Evolutionary conservation across 2,329 filamentous ascomycete species (phyloP).

Genomic region (Allantophomopsis cytisporea): DNA sequence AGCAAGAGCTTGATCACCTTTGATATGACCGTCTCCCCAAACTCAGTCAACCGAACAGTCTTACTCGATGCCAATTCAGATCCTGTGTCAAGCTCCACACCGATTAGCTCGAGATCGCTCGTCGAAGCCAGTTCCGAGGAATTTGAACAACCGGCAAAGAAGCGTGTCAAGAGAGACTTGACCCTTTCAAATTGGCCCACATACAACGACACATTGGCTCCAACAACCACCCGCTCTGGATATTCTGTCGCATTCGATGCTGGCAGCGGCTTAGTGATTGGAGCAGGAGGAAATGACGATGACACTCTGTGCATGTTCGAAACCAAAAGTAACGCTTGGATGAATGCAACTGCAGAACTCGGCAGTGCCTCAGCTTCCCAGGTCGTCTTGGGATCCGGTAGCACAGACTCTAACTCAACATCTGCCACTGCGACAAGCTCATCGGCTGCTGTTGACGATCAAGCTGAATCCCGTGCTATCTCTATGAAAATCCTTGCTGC

Average conservation of each 20-base stretch:
- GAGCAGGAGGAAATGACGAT: conserved; percentile 59
- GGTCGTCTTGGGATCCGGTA: conserved; percentile 5
- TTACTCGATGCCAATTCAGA: conserved; percentile 48
- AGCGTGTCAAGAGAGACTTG: conserved; percentile 22
- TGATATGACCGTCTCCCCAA: conserved; percentile 61
- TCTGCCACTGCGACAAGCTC: conserved; percentile 16
- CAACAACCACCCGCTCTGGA: conserved; percentile 46
- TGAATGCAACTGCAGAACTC: conserved; percentile 42
- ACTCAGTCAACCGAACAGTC: conserved; percentile 57
- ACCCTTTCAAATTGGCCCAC: conserved; percentile 55
- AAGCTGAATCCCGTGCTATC: conserved; percentile 19
- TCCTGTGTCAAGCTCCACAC: conserved; percentile 30
- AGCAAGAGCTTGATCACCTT: conserved; percentile 72
- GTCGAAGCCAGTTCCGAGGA: not conserved
- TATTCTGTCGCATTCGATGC: conserved; percentile 57
- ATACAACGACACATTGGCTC: conserved; percentile 66
- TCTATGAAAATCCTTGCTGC: conserved; percentile 60
- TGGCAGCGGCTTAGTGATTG: conserved; percentile 52
- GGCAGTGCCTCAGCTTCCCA: conserved; percentile 8
- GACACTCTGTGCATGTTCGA: conserved; percentile 68
- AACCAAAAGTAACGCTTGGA: conserved; percentile 62
- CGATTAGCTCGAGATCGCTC: conserved; percentile 17
- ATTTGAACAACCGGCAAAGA: conserved; percentile 1
- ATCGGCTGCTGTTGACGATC: conserved; percentile 18
- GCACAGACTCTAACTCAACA: conserved; percentile 2